Evolutionary conservation across 352 stramenopile species (phyloP).

Genomic region (Halophytophthora batemanensis): DNA sequence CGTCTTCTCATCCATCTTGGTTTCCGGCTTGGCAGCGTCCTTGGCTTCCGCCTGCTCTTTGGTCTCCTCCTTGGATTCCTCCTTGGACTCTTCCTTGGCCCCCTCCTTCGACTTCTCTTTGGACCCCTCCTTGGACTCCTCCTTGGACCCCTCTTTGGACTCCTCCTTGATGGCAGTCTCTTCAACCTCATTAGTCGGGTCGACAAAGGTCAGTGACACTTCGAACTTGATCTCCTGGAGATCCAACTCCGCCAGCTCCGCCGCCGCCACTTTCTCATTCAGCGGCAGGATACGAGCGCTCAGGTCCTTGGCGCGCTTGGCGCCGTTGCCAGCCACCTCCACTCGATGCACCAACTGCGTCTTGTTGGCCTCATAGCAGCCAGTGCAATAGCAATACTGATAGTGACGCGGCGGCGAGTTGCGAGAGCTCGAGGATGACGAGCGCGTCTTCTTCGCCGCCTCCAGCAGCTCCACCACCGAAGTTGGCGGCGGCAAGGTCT

Average conservation of each 20-base stretch:
- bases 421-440: constrained; percentile 61
- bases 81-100: constrained; percentile 10
- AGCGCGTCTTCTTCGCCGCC: constrained; percentile 67
- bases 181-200: constrained; percentile 27
- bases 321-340: constrained; percentile 56
- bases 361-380: constrained; percentile 75
- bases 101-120: constrained; percentile 20
- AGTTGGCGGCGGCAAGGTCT: constrained; percentile 53
- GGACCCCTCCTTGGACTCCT: constrained; percentile 8
- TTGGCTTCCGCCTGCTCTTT: constrained; percentile 16
- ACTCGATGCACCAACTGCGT: constrained; percentile 73
- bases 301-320: constrained; percentile 65
- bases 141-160: constrained; percentile 7
- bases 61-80: constrained; percentile 8
- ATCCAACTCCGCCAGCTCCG: constrained; percentile 69
- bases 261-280: constrained; percentile 52
- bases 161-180: constrained; percentile 11
- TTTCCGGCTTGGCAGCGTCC: not conserved
- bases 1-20: constrained; percentile 13
- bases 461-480: constrained; percentile 80
- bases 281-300: constrained; percentile 58
- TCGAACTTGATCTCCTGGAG: constrained; percentile 84
- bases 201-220: constrained; percentile 48
- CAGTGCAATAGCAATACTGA: constrained; percentile 75
- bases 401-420: constrained; percentile 76